Conservation (phyloP, 148 eudicot species). For the Suaeda aralocaspica region DNA sequence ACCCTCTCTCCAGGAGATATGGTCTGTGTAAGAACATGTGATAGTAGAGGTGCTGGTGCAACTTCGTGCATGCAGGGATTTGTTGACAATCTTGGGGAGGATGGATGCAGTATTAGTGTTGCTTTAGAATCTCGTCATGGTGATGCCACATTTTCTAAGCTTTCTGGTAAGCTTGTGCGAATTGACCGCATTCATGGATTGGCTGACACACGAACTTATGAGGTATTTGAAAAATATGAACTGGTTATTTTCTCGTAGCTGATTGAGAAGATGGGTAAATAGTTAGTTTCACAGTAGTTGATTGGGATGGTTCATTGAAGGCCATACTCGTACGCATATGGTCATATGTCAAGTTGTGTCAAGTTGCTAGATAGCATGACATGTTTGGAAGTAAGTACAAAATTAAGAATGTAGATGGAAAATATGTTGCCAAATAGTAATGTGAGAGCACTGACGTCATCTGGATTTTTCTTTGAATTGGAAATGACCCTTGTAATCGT, state of each 20-base stretch:
- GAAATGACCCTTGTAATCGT: too few species aligned
- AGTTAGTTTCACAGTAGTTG: too few species aligned
- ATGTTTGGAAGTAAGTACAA: too few species aligned
- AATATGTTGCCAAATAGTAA: too few species aligned
- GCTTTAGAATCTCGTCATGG: constrained; percentile 79
- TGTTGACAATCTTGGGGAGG: constrained; percentile 75
- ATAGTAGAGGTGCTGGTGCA: constrained; percentile 74
- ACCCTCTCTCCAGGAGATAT: constrained; percentile 85
- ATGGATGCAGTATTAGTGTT: constrained; percentile 78
- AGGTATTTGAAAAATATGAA: constrained; percentile 41
- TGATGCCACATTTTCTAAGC: constrained; percentile 83
- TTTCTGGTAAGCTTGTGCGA: constrained; percentile 77
- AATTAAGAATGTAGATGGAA: too few species aligned
- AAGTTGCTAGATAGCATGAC: too few species aligned
- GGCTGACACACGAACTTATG: constrained; percentile 84
- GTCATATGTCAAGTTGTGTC: too few species aligned
- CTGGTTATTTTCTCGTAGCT: not conserved
- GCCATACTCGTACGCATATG: too few species aligned
- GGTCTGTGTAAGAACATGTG: constrained; percentile 86
- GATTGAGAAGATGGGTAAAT: not conserved
- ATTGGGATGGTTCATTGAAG: too few species aligned
- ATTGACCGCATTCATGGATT: constrained; percentile 84
- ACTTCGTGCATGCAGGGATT: constrained; percentile 82
- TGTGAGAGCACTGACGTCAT: too few species aligned
- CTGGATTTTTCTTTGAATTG: too few species aligned